These are phyloP conservation scores for Naganishia kalamii DNA, from an alignment of 768 basidiomycete genomes.

Conservation along the genomic window DNA sequence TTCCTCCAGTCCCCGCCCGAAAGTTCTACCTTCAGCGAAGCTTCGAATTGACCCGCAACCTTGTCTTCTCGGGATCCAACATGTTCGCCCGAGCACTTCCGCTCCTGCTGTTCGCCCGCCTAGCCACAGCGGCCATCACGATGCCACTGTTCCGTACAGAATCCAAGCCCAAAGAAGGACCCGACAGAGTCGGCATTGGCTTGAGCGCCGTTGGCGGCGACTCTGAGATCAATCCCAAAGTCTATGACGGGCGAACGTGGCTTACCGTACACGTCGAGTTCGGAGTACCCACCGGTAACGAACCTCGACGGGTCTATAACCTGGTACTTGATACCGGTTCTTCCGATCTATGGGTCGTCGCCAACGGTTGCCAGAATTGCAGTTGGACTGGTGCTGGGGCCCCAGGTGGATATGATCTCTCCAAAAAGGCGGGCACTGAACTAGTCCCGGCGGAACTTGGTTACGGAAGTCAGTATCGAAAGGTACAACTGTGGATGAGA, in stretches of 20 bases:
- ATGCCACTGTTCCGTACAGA: background rate
- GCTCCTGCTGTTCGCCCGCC: background rate
- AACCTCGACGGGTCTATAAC: background rate
- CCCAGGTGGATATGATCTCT: background rate
- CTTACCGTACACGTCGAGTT: conserved; percentile 2
- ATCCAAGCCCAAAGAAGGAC: background rate
- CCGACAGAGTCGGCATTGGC: background rate
- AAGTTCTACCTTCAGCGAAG: no score
- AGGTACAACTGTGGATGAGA: no score
- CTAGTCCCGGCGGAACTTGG: background rate
- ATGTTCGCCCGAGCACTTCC: background rate
- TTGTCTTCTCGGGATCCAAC: no score
- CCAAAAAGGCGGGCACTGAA: background rate
- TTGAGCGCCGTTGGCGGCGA: background rate
- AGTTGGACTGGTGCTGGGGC: background rate
- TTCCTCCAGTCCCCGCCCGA: no score
- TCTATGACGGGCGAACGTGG: background rate
- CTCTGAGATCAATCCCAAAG: background rate
- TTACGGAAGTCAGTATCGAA: background rate
- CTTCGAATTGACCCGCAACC: no score
- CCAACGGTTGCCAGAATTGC: background rate
- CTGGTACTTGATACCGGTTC: conserved; percentile 1
- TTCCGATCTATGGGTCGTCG: background rate
- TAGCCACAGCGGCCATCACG: background rate
- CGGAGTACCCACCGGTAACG: background rate